phyloP scores from a whole-genome alignment of 352 stramenopile genomes.

The Globisporangium middletonii region DNA sequence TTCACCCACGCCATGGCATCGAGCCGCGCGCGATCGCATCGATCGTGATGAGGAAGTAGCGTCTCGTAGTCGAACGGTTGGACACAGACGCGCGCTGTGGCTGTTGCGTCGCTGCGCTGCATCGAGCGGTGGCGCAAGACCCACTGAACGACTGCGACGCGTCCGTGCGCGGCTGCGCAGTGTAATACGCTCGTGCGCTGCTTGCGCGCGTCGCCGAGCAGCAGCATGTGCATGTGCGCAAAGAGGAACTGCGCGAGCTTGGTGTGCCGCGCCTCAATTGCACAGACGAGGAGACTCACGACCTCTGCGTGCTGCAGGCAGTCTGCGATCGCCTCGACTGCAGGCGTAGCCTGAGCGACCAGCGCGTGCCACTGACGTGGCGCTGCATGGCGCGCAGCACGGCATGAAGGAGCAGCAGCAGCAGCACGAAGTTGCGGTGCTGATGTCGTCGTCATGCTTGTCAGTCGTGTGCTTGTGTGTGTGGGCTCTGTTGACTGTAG shows the following conservation, averaged over 20 bases:
- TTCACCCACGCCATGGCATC: constrained; percentile 21
- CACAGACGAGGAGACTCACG: constrained; percentile 26
- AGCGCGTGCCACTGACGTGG: background rate
- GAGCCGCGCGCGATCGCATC: too few species aligned
- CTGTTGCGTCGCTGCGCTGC: background rate
- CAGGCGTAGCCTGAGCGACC: background rate
- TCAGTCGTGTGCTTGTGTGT: too few species aligned
- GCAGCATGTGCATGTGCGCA: constrained; percentile 20
- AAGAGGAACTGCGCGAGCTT: constrained; percentile 24
- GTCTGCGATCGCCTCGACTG: constrained; percentile 7
- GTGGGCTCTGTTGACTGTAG: too few species aligned
- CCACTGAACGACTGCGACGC: constrained; percentile 22
- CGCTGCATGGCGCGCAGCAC: too few species aligned
- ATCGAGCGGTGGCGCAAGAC: constrained; percentile 25
- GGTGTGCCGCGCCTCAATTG: constrained; percentile 22
- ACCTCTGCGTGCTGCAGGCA: constrained; percentile 23
- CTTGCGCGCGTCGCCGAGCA: constrained; percentile 19
- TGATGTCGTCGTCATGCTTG: background rate
- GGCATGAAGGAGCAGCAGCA: constrained; percentile 8
- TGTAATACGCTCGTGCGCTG: constrained; percentile 27
- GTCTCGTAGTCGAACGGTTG: constrained; percentile 4
- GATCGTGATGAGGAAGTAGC: background rate
- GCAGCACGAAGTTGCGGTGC: too few species aligned
- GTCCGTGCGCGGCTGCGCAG: constrained; percentile 26
- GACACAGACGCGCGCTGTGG: background rate